Evolutionary conservation across 1,284 basidiomycete genomes (phyloP), one percentile per base, ranked within the genome.

Genomic region (Irpex sp.): DNA sequence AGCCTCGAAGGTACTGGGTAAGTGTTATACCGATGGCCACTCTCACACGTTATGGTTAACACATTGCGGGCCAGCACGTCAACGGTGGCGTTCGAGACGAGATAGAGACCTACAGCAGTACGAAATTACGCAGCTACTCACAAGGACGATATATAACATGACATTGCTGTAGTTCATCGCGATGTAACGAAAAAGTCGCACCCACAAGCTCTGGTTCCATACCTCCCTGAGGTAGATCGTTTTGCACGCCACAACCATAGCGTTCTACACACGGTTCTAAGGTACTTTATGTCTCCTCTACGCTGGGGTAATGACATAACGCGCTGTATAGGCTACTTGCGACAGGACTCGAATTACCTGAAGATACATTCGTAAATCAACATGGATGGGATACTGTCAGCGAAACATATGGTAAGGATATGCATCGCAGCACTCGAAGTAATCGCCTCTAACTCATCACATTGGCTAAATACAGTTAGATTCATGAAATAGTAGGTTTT

Each of bases 251-350:
- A 44, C 40, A 44, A 44, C 15, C 40, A 44, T 5, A 15, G 40
- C 15, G 15, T 44, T 44, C 40, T 44, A 11, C 40, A 44, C 40
- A 44, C 40, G 8, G 15, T 44, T 15, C 15, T 44, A 15, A 44
- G 40, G 40, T 44, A 15, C 15, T 44, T 44, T 15, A 11, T 44
- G 11, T 44, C 15, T 44, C 40, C 8, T 44, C 4, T 44, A 44
- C 8, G 26, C 40, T 44, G 15, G 15, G 15, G 8, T 44, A 44
- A 11, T 9, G 8, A 9, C 15, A 44, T 44, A 44, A 44, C 8
- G 8, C 15, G 40, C 13, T 5, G 15, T 13, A 11, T 36, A 86
- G 82, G 65, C 74, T 87, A 1, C 72, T 88, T 8, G 75, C 76
- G 8, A 67, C 68, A 2, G 76, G 75, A 0, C 65, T 78, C 47